phyloP scores from a whole-genome alignment of 805 yeast genomes.

The Barnettozyma californica region DNA sequence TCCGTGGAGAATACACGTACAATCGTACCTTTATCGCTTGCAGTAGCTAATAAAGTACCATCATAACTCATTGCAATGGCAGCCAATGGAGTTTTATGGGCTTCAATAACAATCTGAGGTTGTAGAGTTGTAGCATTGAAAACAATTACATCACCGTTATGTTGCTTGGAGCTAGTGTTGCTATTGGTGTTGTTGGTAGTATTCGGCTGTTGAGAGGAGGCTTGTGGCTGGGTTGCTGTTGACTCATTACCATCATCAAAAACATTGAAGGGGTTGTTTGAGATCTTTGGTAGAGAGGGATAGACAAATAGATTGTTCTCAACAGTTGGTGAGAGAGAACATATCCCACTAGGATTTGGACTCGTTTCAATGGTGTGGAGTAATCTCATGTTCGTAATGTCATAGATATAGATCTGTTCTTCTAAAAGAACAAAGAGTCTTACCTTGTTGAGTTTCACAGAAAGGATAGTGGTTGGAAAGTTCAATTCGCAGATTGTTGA shows the following conservation, averaged over 20 bases:
- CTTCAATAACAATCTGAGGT: conserved; percentile 65
- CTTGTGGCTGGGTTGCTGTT: neutral
- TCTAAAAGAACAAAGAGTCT: conserved; percentile 55
- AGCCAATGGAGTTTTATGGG: conserved; percentile 67
- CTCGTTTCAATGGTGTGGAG: conserved; percentile 48
- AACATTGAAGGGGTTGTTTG: conserved; percentile 16
- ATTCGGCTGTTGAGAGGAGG: conserved; percentile 1
- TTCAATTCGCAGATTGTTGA: conserved; percentile 65
- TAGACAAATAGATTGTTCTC: conserved; percentile 58
- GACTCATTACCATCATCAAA: conserved; percentile 4
- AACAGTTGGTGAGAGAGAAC: conserved; percentile 52
- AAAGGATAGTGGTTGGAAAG: conserved; percentile 56
- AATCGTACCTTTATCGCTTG: conserved; percentile 75
- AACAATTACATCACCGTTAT: conserved; percentile 62
- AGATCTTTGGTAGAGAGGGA: conserved; percentile 67
- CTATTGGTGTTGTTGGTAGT: neutral
- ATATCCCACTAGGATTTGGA: conserved; percentile 48
- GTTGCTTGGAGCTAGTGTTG: conserved; percentile 29
- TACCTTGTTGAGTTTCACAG: conserved; percentile 60
- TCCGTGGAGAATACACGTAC: conserved; percentile 60
- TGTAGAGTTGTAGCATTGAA: conserved; percentile 58
- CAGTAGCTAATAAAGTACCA: conserved; percentile 65
- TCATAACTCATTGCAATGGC: conserved; percentile 58
- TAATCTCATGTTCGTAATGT: conserved; percentile 63
- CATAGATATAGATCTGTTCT: conserved; percentile 68